Percentiles rank a stretch among this genome's conserved stretches.
phyloP scores from a whole-genome alignment of 2,329 filamentous ascomycete genomes.

The Epichloe hybrida region DNA sequence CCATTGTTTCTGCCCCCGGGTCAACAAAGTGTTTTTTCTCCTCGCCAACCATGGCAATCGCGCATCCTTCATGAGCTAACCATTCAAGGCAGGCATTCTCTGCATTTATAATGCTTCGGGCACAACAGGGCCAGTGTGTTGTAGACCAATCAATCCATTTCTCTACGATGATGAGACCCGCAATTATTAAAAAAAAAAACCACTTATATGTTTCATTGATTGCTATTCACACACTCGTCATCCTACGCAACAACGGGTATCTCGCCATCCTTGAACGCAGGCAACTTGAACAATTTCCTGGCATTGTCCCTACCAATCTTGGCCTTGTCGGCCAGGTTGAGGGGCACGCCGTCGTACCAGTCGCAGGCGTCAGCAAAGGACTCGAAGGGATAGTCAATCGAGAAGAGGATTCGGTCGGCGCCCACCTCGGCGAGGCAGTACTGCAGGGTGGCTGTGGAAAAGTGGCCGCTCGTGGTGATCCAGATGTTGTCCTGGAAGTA shows the following conservation, averaged over 20 bases:
- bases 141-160: too few relatives aligned
- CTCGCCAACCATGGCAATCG: too few relatives aligned
- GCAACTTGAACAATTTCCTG: constrained; percentile 27
- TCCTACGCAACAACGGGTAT: constrained; percentile 1
- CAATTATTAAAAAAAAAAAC: too few relatives aligned
- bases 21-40: too few relatives aligned
- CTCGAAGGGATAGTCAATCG: constrained; percentile 40
- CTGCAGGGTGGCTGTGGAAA: constrained; percentile 37
- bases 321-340: constrained; percentile 20
- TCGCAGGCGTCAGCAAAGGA: constrained; percentile 26
- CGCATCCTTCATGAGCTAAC: too few relatives aligned
- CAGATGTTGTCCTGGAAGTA: constrained; percentile 43
- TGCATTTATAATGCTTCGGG: too few relatives aligned
- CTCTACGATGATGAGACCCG: too few relatives aligned
- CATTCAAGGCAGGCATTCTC: too few relatives aligned
- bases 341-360: constrained; percentile 26
- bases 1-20: too few relatives aligned
- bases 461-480: constrained; percentile 44
- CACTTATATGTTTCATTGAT: too few relatives aligned
- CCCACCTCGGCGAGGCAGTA: constrained; percentile 35
- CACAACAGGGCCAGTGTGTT: too few relatives aligned
- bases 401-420: constrained; percentile 36
- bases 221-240: neutral
- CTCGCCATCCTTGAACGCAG: constrained; percentile 18
- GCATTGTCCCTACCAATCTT: constrained; percentile 32